phyloP scores from a whole-genome alignment of 2,329 filamentous ascomycete genomes.

The Sporothrix globosa region DNA sequence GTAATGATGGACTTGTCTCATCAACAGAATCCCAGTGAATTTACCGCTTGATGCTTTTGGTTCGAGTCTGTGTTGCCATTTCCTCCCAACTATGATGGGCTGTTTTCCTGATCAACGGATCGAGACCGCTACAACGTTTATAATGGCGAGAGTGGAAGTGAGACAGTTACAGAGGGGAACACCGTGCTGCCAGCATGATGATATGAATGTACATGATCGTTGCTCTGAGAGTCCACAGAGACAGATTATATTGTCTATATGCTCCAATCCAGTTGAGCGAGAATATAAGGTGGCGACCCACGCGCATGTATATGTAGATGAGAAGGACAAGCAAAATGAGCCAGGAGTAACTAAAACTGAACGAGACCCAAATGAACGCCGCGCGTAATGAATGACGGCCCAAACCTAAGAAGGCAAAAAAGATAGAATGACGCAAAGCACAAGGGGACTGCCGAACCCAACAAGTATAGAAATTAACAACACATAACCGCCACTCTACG shows the following conservation, averaged over 20 bases:
- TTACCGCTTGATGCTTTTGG: no score
- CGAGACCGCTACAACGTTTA: no score
- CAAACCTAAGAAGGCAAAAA: background rate
- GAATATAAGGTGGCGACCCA: background rate
- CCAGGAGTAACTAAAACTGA: no score
- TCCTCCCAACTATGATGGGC: no score
- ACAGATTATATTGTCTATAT: slow-evolving; percentile 17
- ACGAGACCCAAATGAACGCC: slow-evolving; percentile 17
- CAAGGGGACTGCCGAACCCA: background rate
- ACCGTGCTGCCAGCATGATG: background rate
- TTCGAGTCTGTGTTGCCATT: no score
- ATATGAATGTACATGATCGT: background rate
- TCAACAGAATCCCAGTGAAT: no score
- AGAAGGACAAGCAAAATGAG: background rate
- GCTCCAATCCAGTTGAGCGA: background rate
- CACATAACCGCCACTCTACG: background rate
- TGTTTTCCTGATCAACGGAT: no score
- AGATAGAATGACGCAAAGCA: background rate
- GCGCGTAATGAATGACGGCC: background rate
- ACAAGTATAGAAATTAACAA: background rate
- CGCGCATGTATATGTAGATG: background rate
- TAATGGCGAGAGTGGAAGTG: background rate
- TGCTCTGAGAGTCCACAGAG: background rate
- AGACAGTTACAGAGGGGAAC: background rate
- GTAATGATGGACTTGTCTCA: no score